Evolutionary conservation across 352 stramenopile genomes (phyloP), one percentile per base, ranked within the genome.

Genomic region (Phytophthora agathidicida): DNA sequence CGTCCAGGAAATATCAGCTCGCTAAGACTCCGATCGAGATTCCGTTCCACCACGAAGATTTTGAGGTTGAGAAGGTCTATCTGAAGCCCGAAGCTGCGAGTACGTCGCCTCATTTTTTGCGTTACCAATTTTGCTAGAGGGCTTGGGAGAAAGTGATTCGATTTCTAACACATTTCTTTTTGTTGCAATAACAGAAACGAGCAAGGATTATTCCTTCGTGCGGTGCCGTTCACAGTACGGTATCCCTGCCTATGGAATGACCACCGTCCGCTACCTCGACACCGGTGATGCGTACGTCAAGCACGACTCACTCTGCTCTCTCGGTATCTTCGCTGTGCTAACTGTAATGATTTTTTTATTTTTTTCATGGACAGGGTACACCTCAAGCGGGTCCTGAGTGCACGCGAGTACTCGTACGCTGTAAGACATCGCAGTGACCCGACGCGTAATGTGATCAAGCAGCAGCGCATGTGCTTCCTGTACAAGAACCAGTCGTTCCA

Each of bases 401-500:
- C 85, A 3, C 83, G 85, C 13, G 85, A 94, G 56, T 94, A 93
- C 72, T 80, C 81, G 56, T 94, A 91, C 61, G 85, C 85, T 14
- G 81, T 94, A 66, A 76, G 78, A 56, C 85, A 93, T 72, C 85
- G 85, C 35, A 73, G 44, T 32, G 85, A 93, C 51, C 78, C 71
- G 20, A 77, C 46, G 30, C 81, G 85, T 31, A 69, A 89, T 37
- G 80, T 92, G 58, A 93, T 94, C 68, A 94, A 94, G 73, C 85
- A 94, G 70, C 83, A 92, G 60, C 85, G 85, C 37, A 91, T 93
- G 61, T 94, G 85, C 60, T 94, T 94, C 30, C 43, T 94, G 41
- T 91, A 92, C 68, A 69, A 89, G 60, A 93, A 93, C 64, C 85
- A 93, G 64, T 94, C 85, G 32, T 91, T 93, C 65, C 83, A 94